phyloP scores from a whole-genome alignment of 1,284 basidiomycete species.

The Microbotryum scabiosae region DNA sequence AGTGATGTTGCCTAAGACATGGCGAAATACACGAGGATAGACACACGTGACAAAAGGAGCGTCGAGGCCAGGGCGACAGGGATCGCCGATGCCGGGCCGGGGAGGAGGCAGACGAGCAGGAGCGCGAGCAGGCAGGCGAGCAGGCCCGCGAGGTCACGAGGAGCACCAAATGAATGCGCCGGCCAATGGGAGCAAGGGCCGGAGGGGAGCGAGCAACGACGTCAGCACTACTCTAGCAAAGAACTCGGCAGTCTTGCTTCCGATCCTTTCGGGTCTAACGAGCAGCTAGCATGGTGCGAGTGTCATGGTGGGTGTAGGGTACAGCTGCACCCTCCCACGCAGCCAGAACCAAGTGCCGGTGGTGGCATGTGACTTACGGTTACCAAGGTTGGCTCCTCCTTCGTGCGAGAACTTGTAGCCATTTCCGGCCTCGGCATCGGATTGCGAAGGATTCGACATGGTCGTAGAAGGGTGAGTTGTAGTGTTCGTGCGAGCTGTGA shows the following conservation, averaged over 20 bases:
- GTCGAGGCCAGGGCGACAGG: not conserved
- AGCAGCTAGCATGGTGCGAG: not conserved
- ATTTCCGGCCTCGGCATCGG: conserved; percentile 1
- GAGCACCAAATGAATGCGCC: not conserved
- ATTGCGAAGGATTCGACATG: too few relatives aligned
- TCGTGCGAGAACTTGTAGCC: conserved; percentile 2
- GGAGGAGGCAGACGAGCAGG: not conserved
- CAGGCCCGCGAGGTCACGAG: not conserved
- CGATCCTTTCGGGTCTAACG: not conserved
- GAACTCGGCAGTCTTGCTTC: not conserved
- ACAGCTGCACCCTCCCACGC: too few relatives aligned
- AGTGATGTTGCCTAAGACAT: conserved; percentile 7
- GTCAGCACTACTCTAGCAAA: not conserved
- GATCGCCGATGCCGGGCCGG: not conserved
- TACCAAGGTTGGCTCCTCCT: not conserved
- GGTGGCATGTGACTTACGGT: not conserved
- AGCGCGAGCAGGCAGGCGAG: too few relatives aligned
- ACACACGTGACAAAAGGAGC: not conserved
- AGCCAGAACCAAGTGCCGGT: too few relatives aligned
- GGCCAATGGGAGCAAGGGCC: not conserved
- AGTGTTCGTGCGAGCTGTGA: too few relatives aligned
- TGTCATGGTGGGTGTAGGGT: too few relatives aligned
- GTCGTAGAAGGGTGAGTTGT: too few relatives aligned
- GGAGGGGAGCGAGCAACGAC: not conserved
- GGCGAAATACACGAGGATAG: not conserved